Conservation (phyloP, 2,329 filamentous ascomycete genomes). For the Apiospora arundinis region DNA sequence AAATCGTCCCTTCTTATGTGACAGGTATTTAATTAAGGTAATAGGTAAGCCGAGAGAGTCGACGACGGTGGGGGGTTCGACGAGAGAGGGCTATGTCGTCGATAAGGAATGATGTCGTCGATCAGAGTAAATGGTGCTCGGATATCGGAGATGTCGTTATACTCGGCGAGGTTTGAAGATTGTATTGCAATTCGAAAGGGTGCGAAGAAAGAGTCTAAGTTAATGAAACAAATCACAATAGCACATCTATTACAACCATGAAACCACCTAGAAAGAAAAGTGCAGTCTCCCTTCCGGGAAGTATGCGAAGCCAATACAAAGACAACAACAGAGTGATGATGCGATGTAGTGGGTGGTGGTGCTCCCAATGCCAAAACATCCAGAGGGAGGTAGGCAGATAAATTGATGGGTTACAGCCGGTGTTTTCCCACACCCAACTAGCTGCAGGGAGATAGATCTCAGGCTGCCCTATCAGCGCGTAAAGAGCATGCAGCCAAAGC, state of each 20-base stretch:
- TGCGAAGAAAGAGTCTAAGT: background rate
- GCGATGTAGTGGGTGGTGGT: background rate
- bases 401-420: slow-evolving; percentile 10
- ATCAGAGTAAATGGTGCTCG: background rate
- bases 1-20: background rate
- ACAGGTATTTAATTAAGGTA: background rate
- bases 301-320: slow-evolving; percentile 7
- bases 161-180: background rate
- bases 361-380: background rate
- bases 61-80: background rate
- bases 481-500: slow-evolving; percentile 19
- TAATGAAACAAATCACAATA: slow-evolving; percentile 2
- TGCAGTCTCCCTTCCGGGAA: slow-evolving; percentile 14
- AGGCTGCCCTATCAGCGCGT: slow-evolving; percentile 19
- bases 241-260: background rate
- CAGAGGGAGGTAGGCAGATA: background rate
- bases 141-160: slow-evolving; percentile 1
- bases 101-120: background rate
- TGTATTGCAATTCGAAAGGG: background rate
- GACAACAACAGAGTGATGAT: slow-evolving; percentile 8
- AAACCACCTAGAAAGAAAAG: background rate
- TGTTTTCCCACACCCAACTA: background rate
- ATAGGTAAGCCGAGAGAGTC: background rate
- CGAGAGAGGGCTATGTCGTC: background rate
- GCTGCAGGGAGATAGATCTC: background rate